Percentiles rank a stretch among this genome's conserved stretches.
Evolutionary conservation across 768 basidiomycete genomes (phyloP).

Genomic region (Pleurotus pulmonarius): DNA sequence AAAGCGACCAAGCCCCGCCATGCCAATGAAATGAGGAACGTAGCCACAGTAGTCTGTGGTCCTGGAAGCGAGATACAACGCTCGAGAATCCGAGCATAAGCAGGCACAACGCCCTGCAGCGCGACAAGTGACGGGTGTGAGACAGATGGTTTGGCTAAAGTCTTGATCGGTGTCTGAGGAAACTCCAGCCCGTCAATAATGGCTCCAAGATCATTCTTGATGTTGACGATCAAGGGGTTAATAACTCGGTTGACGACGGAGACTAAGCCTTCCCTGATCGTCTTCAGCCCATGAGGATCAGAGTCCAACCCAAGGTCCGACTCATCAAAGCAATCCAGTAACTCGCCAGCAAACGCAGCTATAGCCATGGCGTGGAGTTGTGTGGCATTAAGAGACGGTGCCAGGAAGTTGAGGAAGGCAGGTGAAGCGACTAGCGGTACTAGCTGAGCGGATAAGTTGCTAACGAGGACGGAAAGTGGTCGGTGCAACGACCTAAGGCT

Average conservation of each 20-base stretch:
- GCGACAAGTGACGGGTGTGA: conserved; percentile 58
- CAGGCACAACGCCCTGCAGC: conserved; percentile 56
- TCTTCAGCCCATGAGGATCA: conserved; percentile 64
- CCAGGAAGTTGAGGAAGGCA: conserved; percentile 49
- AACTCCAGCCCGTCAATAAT: conserved; percentile 61
- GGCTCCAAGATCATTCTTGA: conserved; percentile 59
- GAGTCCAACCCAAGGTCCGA: conserved; percentile 57
- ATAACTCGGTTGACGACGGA: conserved; percentile 66
- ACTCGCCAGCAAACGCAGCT: conserved; percentile 68
- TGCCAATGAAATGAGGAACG: conserved; percentile 66
- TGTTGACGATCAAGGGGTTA: conserved; percentile 56
- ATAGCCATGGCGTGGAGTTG: conserved; percentile 71
- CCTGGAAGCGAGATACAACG: conserved; percentile 51
- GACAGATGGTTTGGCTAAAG: too few species aligned
- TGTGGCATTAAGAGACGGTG: conserved; percentile 54
- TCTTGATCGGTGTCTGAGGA: conserved; percentile 23
- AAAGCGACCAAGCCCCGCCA: conserved; percentile 76
- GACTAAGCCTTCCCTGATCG: conserved; percentile 65
- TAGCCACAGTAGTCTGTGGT: conserved; percentile 61
- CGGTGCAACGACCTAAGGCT: conserved; percentile 71
- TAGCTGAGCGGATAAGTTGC: conserved; percentile 64
- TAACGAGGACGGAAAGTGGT: conserved; percentile 71
- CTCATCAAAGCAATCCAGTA: conserved; percentile 68
- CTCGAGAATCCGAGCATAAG: conserved; percentile 54
- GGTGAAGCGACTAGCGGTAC: conserved; percentile 64